These are phyloP conservation scores for Garcia nutans DNA, from an alignment of 345 rosid genomes.

Conservation along the genomic window DNA sequence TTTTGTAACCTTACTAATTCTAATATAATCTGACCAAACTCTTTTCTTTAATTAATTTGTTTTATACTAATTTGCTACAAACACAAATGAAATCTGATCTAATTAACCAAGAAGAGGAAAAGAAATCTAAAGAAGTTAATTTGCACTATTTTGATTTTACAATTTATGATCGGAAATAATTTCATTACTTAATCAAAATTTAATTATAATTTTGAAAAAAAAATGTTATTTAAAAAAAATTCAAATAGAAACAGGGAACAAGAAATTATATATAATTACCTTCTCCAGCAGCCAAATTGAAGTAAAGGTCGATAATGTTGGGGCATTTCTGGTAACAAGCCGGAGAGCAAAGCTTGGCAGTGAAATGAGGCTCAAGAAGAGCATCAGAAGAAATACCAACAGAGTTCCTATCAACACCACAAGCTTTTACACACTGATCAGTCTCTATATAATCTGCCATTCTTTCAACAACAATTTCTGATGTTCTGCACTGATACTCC, in stretches of 20 bases:
- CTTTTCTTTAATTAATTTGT: no score
- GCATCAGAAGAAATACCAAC: slow-evolving; percentile 93
- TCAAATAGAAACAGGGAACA: background rate
- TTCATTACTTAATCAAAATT: no score
- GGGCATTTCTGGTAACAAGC: slow-evolving; percentile 71
- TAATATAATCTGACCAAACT: no score
- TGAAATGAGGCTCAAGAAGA: slow-evolving; percentile 71
- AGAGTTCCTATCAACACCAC: slow-evolving; percentile 78
- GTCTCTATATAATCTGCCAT: slow-evolving; percentile 74
- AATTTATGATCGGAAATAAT: no score
- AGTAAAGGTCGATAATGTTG: slow-evolving; percentile 92
- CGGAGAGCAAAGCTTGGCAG: slow-evolving; percentile 77
- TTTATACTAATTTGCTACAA: no score
- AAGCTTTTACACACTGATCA: slow-evolving; percentile 65
- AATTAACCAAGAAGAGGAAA: no score
- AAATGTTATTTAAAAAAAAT: no score
- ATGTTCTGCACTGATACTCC: slow-evolving; percentile 76
- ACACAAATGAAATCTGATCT: no score
- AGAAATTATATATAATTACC: slow-evolving; percentile 37
- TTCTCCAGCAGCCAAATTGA: slow-evolving; percentile 94
- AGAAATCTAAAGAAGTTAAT: no score
- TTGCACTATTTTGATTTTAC: no score
- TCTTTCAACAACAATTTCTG: slow-evolving; percentile 72
- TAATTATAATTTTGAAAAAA: no score
- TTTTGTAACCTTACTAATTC: no score